Conservation (phyloP, 176 grass and related monocot genomes). For the Hordeum marinum region DNA sequence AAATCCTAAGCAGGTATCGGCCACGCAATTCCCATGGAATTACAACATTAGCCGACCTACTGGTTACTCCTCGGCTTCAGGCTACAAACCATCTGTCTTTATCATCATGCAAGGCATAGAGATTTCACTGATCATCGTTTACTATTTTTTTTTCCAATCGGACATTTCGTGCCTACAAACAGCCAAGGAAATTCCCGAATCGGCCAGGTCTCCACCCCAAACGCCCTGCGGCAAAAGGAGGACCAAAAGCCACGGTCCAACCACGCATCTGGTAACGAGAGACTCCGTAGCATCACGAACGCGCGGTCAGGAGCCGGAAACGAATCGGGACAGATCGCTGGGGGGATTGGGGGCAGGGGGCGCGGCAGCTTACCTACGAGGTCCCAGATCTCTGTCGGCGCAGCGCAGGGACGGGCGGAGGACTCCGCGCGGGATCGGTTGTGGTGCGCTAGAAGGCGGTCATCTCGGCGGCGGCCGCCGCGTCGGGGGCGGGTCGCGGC, state of each 20-base stretch:
- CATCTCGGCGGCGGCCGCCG: neutral
- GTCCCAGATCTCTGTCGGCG: slow-evolving; percentile 9
- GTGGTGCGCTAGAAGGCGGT: neutral
- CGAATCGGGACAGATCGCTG: neutral
- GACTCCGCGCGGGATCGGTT: neutral
- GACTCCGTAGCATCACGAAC: neutral
- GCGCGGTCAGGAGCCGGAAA: neutral
- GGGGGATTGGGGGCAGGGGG: neutral
- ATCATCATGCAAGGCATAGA: neutral
- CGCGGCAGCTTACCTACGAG: neutral
- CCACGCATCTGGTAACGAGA: neutral
- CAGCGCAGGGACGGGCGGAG: neutral
- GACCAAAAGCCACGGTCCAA: neutral
- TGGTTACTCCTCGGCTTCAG: neutral
- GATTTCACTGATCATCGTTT: neutral
- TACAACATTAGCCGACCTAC: neutral
- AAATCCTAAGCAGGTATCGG: neutral
- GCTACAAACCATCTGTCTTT: neutral
- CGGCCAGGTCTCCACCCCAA: neutral
- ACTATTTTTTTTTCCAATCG: neutral
- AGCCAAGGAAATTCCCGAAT: neutral
- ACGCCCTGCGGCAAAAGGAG: neutral
- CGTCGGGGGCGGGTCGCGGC: neutral
- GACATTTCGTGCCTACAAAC: neutral
- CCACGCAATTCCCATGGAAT: neutral